Base-by-base conservation (phyloP, 345 rosid species). In the Aquilaria sinensis region DNA sequence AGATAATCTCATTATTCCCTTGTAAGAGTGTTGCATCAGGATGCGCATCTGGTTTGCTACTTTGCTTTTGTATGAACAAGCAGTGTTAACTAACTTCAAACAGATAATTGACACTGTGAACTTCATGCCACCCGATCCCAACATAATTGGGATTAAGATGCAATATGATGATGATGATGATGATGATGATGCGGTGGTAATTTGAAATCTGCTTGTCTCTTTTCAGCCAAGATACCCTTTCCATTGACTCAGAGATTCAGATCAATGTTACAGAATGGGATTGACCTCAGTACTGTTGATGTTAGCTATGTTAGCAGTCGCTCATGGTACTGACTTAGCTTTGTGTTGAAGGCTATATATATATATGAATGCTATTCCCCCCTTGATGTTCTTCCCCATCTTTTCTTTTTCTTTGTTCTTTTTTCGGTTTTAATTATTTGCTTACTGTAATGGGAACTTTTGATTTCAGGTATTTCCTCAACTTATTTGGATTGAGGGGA, bases 221-320 rank as follows among this genome's bases (percentile, higher is more conserved):
- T 32, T 54, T 12, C 83, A 95, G 98, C 99, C 62, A 95, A 95
- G 80, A 88, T 95, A 77, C 96, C 99, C 0, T 95, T 95, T 67
- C 99, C 99, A 4, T 81, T 95, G 69, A 95, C 99, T 67, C 96
- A 91, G 65, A 87, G 98, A 80, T 95, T 95, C 78, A 84, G 99
- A 61, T 79, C 98, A 64, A 95, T 95, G 99, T 75, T 95, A 78
- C 99, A 95, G 78, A 91, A 95, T 75, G 99, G 98, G 62, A 95
- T 95, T 68, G 99, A 95, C 79, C 79, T 95, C 77, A 95, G 99
- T 76, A 91, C 96, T 12, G 99, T 95, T 3, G 98, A 95, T 70
- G 98, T 95, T 60, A 95, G 99, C 83, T 95, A 95, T 45, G 99
- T 95, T 58, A 95, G 99, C 67, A 89, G 98, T 70, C 97, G 98